Percentiles rank a stretch among this genome's conserved stretches.
Conservation (phyloP, 2,329 filamentous ascomycete species). For the Nemania abortiva region DNA sequence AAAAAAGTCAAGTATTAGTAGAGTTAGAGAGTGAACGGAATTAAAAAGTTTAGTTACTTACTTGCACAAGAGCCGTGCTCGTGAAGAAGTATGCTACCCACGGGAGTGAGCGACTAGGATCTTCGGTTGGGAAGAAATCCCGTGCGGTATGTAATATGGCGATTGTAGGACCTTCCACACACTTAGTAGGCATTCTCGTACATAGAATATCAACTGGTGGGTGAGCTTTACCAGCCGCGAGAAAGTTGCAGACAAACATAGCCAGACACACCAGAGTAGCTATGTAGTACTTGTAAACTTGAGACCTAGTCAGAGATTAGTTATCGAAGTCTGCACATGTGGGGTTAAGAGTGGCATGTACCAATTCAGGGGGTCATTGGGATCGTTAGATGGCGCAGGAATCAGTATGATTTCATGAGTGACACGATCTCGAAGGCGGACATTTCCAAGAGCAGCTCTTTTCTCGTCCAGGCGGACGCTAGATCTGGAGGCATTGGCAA, state of each 20-base stretch:
- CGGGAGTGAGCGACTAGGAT: conserved; percentile 53
- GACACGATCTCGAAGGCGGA: conserved; percentile 56
- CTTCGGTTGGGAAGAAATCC: conserved; percentile 59
- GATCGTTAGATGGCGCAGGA: conserved; percentile 53
- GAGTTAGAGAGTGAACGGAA: background rate
- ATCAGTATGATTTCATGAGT: conserved; percentile 55
- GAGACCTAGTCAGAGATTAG: conserved; percentile 51
- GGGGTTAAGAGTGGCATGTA: conserved; percentile 20
- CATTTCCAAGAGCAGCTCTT: conserved; percentile 55
- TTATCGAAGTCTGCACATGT: background rate
- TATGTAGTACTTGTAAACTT: conserved; percentile 63
- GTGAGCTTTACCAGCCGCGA: conserved; percentile 59
- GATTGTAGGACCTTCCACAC: conserved; percentile 57
- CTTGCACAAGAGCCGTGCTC: conserved; percentile 62
- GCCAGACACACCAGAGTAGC: conserved; percentile 63
- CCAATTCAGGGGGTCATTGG: conserved; percentile 56
- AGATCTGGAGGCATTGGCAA: conserved; percentile 1
- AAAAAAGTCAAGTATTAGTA: background rate
- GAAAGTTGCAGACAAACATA: conserved; percentile 68
- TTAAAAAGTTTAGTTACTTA: conserved; percentile 10
- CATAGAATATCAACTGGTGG: background rate
- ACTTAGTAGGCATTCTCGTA: conserved; percentile 4
- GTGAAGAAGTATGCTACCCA: conserved; percentile 66
- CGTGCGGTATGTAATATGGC: conserved; percentile 62
- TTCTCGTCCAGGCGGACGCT: conserved; percentile 17